Conservation (phyloP, 768 basidiomycete species). For the Rhodocollybia butyracea region DNA sequence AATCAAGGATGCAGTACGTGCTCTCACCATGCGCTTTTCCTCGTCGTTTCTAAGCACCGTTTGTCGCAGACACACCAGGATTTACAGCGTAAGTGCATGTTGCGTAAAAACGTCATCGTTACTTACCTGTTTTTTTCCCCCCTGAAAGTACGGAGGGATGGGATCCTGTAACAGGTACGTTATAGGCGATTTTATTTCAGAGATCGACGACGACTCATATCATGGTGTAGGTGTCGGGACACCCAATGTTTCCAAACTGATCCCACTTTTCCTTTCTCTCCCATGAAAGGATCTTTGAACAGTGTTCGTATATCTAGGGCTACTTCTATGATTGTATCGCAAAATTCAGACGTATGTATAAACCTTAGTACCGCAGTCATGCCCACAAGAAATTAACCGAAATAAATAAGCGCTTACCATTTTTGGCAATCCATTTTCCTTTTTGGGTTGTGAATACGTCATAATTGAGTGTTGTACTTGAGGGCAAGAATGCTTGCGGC, state of each 20-base stretch:
- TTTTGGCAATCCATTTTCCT: no score
- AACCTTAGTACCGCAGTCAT: no score
- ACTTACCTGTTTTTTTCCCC: neutral
- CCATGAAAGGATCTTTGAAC: no score
- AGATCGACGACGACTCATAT: neutral
- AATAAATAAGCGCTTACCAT: no score
- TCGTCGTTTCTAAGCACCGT: neutral
- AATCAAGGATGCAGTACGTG: conserved; percentile 37
- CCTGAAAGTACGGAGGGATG: conserved; percentile 31
- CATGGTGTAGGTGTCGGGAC: conserved; percentile 30
- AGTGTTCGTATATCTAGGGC: no score
- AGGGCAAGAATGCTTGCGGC: no score
- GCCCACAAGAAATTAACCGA: no score
- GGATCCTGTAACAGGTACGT: conserved; percentile 38
- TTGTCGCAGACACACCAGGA: conserved; percentile 21
- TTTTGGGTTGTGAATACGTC: no score
- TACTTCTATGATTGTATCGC: no score
- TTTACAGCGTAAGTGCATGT: neutral
- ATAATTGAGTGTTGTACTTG: no score
- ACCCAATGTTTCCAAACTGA: conserved; percentile 29
- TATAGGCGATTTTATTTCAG: neutral
- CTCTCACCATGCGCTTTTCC: neutral
- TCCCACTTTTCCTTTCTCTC: conserved; percentile 30
- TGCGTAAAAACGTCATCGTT: conserved; percentile 20
- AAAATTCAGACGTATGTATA: no score